Evolutionary conservation across 108 stramenopile genomes (phyloP).

Genomic region (Bacterosira constricta): DNA sequence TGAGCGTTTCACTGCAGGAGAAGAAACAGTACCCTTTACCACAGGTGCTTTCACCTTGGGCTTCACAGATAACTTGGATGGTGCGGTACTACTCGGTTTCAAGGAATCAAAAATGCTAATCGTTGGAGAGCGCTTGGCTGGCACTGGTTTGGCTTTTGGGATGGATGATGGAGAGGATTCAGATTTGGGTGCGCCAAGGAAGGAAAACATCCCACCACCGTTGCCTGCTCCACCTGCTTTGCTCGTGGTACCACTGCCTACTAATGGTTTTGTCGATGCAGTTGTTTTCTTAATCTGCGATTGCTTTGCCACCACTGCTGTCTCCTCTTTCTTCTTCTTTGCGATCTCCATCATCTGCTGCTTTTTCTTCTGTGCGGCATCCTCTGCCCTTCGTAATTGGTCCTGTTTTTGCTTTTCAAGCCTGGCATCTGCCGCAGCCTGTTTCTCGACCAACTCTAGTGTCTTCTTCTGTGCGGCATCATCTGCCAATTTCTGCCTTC

Average conservation of each 20-base stretch:
- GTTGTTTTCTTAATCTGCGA: neutral
- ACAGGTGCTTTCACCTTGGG: neutral
- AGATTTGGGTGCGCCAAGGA: neutral
- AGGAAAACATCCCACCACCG: neutral
- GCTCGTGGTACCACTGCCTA: neutral
- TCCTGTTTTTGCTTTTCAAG: conserved; percentile 6
- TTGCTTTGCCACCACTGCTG: neutral
- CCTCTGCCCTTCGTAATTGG: conserved; percentile 8
- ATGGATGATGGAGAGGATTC: neutral
- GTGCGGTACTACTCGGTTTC: too few relatives aligned
- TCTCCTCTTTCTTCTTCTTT: neutral
- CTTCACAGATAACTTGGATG: neutral
- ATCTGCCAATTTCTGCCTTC: neutral
- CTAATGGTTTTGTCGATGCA: neutral
- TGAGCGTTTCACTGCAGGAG: neutral
- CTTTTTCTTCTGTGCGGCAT: conserved; percentile 8
- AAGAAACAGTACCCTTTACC: neutral
- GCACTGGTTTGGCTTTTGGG: neutral
- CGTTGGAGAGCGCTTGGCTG: neutral
- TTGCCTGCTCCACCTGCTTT: neutral
- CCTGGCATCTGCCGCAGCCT: conserved; percentile 7
- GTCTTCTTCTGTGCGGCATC: neutral
- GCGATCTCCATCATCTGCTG: conserved; percentile 10
- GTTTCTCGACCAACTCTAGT: conserved; percentile 1
- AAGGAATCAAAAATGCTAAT: neutral